Evolutionary conservation across 495 filamentous ascomycete genomes (phyloP).

Genomic region (Neurospora terricola): DNA sequence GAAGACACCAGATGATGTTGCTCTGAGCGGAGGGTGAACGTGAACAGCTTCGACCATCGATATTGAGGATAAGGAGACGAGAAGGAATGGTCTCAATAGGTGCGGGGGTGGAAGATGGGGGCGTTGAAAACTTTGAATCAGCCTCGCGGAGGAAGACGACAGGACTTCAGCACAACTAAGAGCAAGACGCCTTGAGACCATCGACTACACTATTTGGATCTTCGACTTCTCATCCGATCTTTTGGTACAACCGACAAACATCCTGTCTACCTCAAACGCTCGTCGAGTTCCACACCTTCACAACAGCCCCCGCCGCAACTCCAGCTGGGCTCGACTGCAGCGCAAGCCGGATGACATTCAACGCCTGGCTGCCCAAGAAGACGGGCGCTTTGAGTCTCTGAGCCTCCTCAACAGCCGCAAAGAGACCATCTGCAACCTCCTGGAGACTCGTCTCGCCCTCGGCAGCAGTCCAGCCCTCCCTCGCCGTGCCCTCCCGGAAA

Average conservation of each 20-base stretch:
- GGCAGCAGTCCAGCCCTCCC: conserved; percentile 4
- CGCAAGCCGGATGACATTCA: conserved; percentile 25
- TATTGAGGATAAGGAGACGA: background rate
- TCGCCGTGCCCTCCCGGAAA: conserved; percentile 16
- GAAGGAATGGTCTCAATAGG: background rate
- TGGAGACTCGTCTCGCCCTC: conserved; percentile 16
- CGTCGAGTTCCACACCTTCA: conserved; percentile 25
- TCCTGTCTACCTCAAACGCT: background rate
- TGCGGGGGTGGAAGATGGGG: too few species aligned
- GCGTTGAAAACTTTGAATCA: too few species aligned
- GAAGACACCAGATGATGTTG: background rate
- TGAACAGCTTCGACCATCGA: background rate
- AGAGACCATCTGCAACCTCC: conserved; percentile 38
- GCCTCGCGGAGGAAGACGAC: background rate
- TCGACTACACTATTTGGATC: background rate
- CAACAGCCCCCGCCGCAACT: conserved; percentile 19
- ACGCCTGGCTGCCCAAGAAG: conserved; percentile 29
- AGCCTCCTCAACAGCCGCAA: conserved; percentile 42
- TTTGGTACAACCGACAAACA: background rate
- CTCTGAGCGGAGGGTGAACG: background rate
- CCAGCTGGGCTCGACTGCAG: conserved; percentile 7
- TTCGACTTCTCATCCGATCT: background rate
- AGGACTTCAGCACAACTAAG: background rate
- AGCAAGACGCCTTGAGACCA: background rate
- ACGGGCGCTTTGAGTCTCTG: conserved; percentile 32